These are phyloP conservation scores for Magnaporthiopsis rhizophila DNA, from an alignment of 2,329 filamentous ascomycete species.

Conservation along the genomic window DNA sequence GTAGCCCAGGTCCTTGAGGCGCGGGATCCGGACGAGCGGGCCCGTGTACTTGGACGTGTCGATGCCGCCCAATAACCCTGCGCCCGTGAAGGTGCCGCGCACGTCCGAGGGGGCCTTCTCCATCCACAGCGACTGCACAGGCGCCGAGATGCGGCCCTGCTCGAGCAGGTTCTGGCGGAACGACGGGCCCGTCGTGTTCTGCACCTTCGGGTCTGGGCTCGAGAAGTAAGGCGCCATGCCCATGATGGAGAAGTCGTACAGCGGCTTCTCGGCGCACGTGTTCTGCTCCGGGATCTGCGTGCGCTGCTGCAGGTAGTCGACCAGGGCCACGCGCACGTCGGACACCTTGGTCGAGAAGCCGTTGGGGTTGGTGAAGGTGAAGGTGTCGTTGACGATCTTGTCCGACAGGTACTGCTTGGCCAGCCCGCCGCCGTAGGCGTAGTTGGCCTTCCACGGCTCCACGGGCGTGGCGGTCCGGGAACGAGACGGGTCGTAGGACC, in stretches of 20 bases:
- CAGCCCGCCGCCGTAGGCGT: conserved; percentile 1
- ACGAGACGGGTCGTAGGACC: conserved; percentile 1
- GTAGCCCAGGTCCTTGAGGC: not conserved
- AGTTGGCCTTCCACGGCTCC: not conserved
- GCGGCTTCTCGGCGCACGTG: not conserved
- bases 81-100: not conserved
- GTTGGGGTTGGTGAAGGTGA: not conserved
- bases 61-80: not conserved
- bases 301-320: conserved; percentile 3
- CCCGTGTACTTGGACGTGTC: conserved; percentile 4
- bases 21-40: not conserved
- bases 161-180: conserved; percentile 5
- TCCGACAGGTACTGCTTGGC: not conserved
- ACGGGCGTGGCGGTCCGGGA: not conserved
- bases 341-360: not conserved
- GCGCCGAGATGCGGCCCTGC: conserved; percentile 4
- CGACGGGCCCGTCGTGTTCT: not conserved
- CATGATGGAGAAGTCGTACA: conserved; percentile 5
- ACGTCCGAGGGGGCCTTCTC: not conserved
- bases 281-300: no score
- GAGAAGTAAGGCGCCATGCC: conserved; percentile 1
- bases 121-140: conserved; percentile 2
- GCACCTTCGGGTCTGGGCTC: not conserved
- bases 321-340: not conserved
- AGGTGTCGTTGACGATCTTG: not conserved